A percentile compares a stretch with the other conserved stretches of the same genome.
These are phyloP conservation scores for Aspergillus sp. DNA, from an alignment of 2,329 filamentous ascomycete species.

Conservation along the genomic window DNA sequence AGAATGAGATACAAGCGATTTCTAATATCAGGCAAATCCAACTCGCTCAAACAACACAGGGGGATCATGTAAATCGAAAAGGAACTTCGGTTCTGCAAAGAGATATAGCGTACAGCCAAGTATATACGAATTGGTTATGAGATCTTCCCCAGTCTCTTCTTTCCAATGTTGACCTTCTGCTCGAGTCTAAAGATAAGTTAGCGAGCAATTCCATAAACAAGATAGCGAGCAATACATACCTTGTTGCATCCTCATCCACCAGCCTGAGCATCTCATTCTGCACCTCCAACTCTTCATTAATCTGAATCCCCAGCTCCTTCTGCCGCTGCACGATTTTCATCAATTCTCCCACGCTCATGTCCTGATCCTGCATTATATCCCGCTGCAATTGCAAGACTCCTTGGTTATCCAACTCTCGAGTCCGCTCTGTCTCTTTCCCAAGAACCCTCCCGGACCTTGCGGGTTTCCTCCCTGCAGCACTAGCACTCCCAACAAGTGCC, in stretches of 20 bases:
- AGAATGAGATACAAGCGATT: not conserved
- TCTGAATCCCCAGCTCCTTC: slow-evolving; percentile 62
- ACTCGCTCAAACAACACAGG: not conserved
- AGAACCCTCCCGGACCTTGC: slow-evolving; percentile 51
- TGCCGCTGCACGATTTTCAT: slow-evolving; percentile 59
- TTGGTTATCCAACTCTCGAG: slow-evolving; percentile 63
- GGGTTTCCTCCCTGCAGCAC: slow-evolving; percentile 22
- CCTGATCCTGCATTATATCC: slow-evolving; percentile 62
- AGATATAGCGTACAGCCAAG: not conserved
- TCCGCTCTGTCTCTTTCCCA: slow-evolving; percentile 60
- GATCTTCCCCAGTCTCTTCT: slow-evolving; percentile 48
- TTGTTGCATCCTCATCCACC: slow-evolving; percentile 59
- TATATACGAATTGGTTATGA: slow-evolving; percentile 30
- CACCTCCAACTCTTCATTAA: slow-evolving; percentile 61
- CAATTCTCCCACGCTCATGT: slow-evolving; percentile 59
- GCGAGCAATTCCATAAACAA: slow-evolving; percentile 4
- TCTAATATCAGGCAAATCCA: not conserved
- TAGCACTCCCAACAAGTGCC: slow-evolving; percentile 32
- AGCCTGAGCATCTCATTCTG: slow-evolving; percentile 62
- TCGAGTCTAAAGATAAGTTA: slow-evolving; percentile 34
- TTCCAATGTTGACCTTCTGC: slow-evolving; percentile 48
- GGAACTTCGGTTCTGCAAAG: not conserved
- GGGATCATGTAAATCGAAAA: not conserved
- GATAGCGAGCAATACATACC: slow-evolving; percentile 28
- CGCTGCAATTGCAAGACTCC: slow-evolving; percentile 63